Base-by-base conservation (phyloP, 495 filamentous ascomycete genomes). In the Neurospora sp. region DNA sequence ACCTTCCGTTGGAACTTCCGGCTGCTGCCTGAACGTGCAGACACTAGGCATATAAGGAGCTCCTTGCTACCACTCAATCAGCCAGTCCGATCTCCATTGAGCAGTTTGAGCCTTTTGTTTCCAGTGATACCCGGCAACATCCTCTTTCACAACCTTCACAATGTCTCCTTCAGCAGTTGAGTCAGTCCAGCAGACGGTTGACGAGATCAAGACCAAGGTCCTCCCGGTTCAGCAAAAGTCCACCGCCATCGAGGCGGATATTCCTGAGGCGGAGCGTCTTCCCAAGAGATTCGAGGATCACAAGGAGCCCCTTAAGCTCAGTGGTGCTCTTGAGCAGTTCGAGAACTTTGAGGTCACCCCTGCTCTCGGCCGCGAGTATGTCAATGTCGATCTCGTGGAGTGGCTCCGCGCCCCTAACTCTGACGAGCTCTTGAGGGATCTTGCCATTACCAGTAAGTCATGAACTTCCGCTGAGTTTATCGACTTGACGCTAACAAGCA, bases 321-420 rank as follows among this genome's bases (percentile, higher is more conserved):
- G 81, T 3, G 88, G 88, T 4, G 82, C 83, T 0, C 82, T 92
- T 0, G 88, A 92, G 48, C 77, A 83, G 38, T 89, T 87, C 73
- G 80, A 89, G 39, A 86, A 83, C 6, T 89, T 91, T 62, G 90
- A 92, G 70, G 84, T 90, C 0, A 93, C 91, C 3, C 90, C 91
- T 6, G 82, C 89, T 69, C 91, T 93, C 74, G 91, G 91, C 21
- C 84, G 86, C 0, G 91, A 93, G 76, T 94, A 88, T 73, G 82
- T 82, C 28, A 83, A 86, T 17, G 87, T 86, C 1, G 88, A 88
- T 71, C 80, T 93, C 21, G 85, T 84, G 31, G 89, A 92, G n/a
- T 87, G 86, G 79, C 84, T 94, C 1, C 82, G 82, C 7, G 88
- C 90, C 7, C 83, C 86, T 2, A 91, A 93, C 77, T 86, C 89